These are phyloP conservation scores for Coccinonectria pachysandricola DNA, from an alignment of 2,329 filamentous ascomycete genomes.

Conservation along the genomic window DNA sequence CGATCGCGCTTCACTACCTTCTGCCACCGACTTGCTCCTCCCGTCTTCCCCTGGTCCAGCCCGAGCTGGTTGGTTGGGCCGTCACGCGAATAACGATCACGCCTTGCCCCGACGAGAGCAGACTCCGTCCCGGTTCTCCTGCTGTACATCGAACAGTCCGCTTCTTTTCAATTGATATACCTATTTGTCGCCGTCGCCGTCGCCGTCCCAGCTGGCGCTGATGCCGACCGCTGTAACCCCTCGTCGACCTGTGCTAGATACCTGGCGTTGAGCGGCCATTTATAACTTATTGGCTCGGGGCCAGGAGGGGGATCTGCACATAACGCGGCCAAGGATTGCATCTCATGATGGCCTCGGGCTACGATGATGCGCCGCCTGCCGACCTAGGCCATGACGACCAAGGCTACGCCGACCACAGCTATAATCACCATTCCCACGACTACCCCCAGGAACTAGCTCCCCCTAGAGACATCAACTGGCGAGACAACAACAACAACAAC, in stretches of 20 bases:
- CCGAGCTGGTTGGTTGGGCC: constrained; percentile 15
- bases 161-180: constrained; percentile 25
- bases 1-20: no score
- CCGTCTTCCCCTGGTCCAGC: constrained; percentile 12
- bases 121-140: neutral
- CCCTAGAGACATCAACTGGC: neutral
- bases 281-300: constrained; percentile 13
- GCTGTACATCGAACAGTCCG: no score
- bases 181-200: constrained; percentile 7
- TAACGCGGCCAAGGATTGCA: constrained; percentile 15
- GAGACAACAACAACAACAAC: no score
- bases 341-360: constrained; percentile 35
- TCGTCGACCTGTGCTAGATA: constrained; percentile 22
- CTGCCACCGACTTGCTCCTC: constrained; percentile 17
- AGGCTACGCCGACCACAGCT: constrained; percentile 13
- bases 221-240: constrained; percentile 27
- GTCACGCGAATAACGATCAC: constrained; percentile 18
- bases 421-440: constrained; percentile 11
- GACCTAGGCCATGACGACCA: constrained; percentile 26
- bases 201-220: constrained; percentile 21
- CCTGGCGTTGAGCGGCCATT: constrained; percentile 22
- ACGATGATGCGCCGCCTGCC: constrained; percentile 31
- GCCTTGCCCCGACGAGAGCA: constrained; percentile 11
- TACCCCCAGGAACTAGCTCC: constrained; percentile 1
- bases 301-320: constrained; percentile 17